Evolutionary conservation across 225 moss, liverwort and hornwort species (phyloP).

Genomic region (Rhytidiadelphus loreus): DNA sequence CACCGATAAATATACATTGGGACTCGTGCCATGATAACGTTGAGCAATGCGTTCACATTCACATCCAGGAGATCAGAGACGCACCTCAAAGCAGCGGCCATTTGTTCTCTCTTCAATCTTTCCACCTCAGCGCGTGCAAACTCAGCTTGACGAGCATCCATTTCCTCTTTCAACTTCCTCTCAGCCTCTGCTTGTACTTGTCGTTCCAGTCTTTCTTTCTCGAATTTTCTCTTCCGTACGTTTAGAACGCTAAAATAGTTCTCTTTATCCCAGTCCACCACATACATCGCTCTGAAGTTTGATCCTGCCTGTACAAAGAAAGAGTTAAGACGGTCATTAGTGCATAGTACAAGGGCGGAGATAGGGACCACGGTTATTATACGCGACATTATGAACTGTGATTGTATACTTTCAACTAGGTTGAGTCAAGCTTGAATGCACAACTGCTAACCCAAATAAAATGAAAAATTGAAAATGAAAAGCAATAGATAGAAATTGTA

Average conservation of each 20-base stretch:
- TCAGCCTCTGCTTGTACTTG: slow-evolving; percentile 29
- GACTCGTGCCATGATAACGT: neutral
- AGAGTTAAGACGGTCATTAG: neutral
- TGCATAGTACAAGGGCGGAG: neutral
- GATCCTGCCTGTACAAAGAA: slow-evolving; percentile 36
- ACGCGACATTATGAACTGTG: neutral
- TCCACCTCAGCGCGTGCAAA: slow-evolving; percentile 18
- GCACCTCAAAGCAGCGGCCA: slow-evolving; percentile 28
- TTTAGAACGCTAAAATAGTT: slow-evolving; percentile 42
- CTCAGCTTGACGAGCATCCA: slow-evolving; percentile 35
- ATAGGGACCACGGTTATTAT: neutral
- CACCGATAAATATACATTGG: neutral
- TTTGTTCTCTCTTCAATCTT: slow-evolving; percentile 20
- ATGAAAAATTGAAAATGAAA: neutral
- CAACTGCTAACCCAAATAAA: neutral
- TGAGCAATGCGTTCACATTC: neutral
- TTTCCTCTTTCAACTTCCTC: slow-evolving; percentile 12
- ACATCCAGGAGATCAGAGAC: neutral
- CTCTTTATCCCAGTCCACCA: slow-evolving; percentile 44
- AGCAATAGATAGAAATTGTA: neutral
- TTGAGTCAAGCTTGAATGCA: neutral
- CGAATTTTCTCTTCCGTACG: slow-evolving; percentile 49
- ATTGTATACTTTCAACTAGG: neutral
- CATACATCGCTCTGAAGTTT: slow-evolving; percentile 48
- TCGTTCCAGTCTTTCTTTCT: slow-evolving; percentile 43